Conservation (phyloP, 305 asterid genomes). For the Plantago coronopus region DNA sequence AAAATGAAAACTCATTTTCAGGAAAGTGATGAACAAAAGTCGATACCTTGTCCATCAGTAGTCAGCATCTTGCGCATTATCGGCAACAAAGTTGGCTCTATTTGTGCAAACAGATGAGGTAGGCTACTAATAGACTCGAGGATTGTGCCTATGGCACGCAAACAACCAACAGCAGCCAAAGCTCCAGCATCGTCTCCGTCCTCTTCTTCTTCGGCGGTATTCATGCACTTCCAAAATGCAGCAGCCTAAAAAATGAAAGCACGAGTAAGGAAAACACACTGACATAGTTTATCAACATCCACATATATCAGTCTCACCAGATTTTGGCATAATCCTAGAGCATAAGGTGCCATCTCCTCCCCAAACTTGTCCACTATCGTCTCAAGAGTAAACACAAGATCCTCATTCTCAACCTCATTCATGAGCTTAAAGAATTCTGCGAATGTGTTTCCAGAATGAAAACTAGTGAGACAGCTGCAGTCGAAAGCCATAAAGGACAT, state of each 20-base stretch:
- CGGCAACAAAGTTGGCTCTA: slow-evolving; percentile 90
- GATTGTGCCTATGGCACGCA: slow-evolving; percentile 98
- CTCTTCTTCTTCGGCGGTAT: slow-evolving; percentile 85
- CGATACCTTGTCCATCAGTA: slow-evolving; percentile 92
- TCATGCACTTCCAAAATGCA: slow-evolving; percentile 97
- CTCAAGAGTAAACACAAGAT: slow-evolving; percentile 98
- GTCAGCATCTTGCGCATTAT: slow-evolving; percentile 97
- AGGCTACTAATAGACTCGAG: slow-evolving; percentile 95
- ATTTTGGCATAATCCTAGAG: slow-evolving; percentile 96
- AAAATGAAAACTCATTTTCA: slow-evolving; percentile 3
- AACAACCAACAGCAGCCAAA: slow-evolving; percentile 98
- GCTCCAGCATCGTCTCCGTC: slow-evolving; percentile 99
- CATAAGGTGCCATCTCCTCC: slow-evolving; percentile 99
- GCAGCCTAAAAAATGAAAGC: slow-evolving; percentile 65
- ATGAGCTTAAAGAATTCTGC: slow-evolving; percentile 95
- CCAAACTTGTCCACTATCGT: slow-evolving; percentile 99
- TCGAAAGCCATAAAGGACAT: slow-evolving; percentile 4
- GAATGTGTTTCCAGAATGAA: slow-evolving; percentile 17
- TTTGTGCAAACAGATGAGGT: slow-evolving; percentile 76
- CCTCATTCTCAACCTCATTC: slow-evolving; percentile 99
- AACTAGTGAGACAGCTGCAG: slow-evolving; percentile 19
- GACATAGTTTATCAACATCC: slow-evolving; percentile 15
- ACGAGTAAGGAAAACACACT: slow-evolving; percentile 5
- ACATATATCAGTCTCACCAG: slow-evolving; percentile 47
- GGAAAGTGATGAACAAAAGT: slow-evolving; percentile 3